phyloP scores from a whole-genome alignment of 805 yeast species.

The Metschnikowia reukaufii region DNA sequence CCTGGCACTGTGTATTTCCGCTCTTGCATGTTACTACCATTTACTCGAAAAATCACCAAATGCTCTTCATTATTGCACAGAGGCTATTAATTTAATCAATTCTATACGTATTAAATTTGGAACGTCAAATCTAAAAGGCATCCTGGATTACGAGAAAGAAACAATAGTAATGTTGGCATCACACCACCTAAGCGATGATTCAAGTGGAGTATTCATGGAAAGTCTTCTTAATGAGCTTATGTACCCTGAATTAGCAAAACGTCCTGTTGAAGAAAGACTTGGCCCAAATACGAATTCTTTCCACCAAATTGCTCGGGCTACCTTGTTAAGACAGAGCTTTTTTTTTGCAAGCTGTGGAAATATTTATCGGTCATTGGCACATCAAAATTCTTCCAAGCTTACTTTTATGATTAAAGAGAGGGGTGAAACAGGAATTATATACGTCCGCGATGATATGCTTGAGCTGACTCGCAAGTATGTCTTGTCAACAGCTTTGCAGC shows the following conservation, averaged over 20 bases:
- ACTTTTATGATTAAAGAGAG: background rate
- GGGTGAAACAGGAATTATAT: background rate
- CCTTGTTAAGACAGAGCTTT: slow-evolving; percentile 11
- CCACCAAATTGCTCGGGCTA: background rate
- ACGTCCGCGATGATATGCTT: slow-evolving; percentile 5
- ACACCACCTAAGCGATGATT: slow-evolving; percentile 1
- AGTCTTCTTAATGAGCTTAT: slow-evolving; percentile 11
- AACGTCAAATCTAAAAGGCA: background rate
- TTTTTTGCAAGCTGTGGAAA: slow-evolving; percentile 16
- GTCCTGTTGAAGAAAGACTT: background rate
- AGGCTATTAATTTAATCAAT: slow-evolving; percentile 1
- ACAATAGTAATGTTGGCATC: slow-evolving; percentile 13
- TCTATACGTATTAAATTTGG: background rate
- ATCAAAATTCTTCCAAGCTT: background rate
- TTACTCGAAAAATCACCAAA: background rate
- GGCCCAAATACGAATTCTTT: background rate
- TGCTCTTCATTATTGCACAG: slow-evolving; percentile 5
- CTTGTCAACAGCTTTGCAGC: slow-evolving; percentile 16
- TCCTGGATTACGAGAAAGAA: slow-evolving; percentile 15
- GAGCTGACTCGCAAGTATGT: slow-evolving; percentile 17
- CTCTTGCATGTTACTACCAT: slow-evolving; percentile 7
- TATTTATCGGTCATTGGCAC: slow-evolving; percentile 9
- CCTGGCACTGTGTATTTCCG: background rate
- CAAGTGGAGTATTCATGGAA: slow-evolving; percentile 6
- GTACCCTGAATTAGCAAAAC: slow-evolving; percentile 2